Evolutionary conservation across 805 yeast genomes (phyloP), one percentile per base, ranked within the genome.

Genomic region (Zygotorulaspora sp.): DNA sequence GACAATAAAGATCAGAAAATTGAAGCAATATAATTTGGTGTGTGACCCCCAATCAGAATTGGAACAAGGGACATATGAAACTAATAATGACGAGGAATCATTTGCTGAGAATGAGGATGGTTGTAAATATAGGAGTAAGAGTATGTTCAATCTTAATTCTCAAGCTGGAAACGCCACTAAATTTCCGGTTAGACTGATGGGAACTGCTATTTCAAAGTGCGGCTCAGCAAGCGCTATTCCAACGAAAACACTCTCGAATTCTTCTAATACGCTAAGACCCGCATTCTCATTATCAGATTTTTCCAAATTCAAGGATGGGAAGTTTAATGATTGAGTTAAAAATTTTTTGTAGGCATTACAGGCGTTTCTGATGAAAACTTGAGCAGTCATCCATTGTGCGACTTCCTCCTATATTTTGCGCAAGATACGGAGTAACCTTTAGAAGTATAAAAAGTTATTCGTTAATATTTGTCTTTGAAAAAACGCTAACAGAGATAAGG

Each of bases 221-320:
- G 36, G 39, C 5, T 26, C 44, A 2, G 27, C 37, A 12, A 32
- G 35, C 6, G 15, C 18, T 14, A 14, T 36, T 9, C 33, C 46
- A 16, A 29, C 41, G 22, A 27, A 47, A 18, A 21, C 43, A 4
- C 22, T 35, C 1, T 21, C 31, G 24, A 43, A 36, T 23, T 29
- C 29, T 24, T 13, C 43, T 13, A 38, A 32, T 19, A 43, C 41
- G 18, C 34, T 51, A 27, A 43, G 52, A 25, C 43, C 55, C 4
- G 51, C 52, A 9, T 52, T 54, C 29, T 54, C 57, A 0, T 28
- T 58, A 30, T 54, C 63, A 1, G 63, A 58, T 35, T 58, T 58
- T 32, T 54, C 58, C 9, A 55, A 53, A 30, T 56, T 52, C 30
- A 50, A 51, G 33, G 47, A 45, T 20, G 42, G 40, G 13, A 46